Base-by-base conservation (phyloP, 371 early-diverging fungal species). In the Amoeboaphelidium protococcarum region DNA sequence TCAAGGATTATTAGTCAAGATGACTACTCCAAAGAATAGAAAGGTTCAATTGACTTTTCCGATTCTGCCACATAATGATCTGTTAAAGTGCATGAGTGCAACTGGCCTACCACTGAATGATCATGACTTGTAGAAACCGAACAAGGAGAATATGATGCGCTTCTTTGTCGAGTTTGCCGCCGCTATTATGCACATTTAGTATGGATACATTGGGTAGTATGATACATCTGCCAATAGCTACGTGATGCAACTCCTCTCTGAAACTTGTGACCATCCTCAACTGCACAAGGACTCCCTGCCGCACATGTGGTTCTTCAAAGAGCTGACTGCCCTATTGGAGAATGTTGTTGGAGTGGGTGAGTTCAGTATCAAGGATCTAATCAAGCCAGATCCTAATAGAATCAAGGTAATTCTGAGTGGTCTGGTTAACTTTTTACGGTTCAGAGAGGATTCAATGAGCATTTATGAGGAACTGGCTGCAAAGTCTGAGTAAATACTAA, bases 401-500 rank as follows among this genome's bases (percentile, higher is more conserved):
- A 60, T 76, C 22, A 57, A 73, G 1, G 54, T 65, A 24, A 66
- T 80, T n/a, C 63, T 83, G 23, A 74, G 76, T 55, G 78, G 69
- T 2, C 57, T 82, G 22, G 79, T 82, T 58, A 84, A 84, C 57
- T 83, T 80, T 64, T 74, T 73, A 45, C 82, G 78, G 63, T 84
- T 83, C 56, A 58, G 82, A n/a, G 82, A 80, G 48, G 78, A 82
- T 50, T 63, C 72, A 16, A 62, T 63, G 41, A 47, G 49, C 13
- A 47, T 62, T 13, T 59, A 19, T 22, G 51, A 49, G 23, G 47
- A 25, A 19, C n/a, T 44, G 16, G 3, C 49, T 13, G 19, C 3
- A 20, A 49, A 49, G 26, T n/a, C 51, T 13, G 51, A 31, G 16
- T 6, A 31, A 31, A 10, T 10, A 10, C 6, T 10, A 6, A 16